phyloP scores from a whole-genome alignment of 2,329 filamentous ascomycete species.

The Sclerotinia borealis region DNA sequence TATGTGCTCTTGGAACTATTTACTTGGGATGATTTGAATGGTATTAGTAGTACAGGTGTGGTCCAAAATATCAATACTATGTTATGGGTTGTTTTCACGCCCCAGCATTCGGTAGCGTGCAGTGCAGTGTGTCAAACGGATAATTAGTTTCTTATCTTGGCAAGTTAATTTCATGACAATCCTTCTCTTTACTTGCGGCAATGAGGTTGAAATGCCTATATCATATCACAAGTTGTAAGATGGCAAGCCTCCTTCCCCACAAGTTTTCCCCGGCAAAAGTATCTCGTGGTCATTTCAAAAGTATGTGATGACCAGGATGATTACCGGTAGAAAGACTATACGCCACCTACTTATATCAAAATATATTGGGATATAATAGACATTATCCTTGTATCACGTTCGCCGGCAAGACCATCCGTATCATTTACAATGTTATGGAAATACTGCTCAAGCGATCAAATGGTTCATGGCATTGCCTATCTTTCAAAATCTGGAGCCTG shows the following conservation, averaged over 20 bases:
- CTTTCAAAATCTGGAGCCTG: not conserved
- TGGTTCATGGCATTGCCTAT: slow-evolving; percentile 15
- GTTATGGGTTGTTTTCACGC: slow-evolving; percentile 1
- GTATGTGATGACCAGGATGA: slow-evolving; percentile 4
- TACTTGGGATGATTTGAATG: not conserved
- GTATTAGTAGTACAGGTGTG: too few species aligned
- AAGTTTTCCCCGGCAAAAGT: slow-evolving; percentile 7
- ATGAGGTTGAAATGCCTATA: not conserved
- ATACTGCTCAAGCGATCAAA: slow-evolving; percentile 13
- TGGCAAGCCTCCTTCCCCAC: slow-evolving; percentile 6
- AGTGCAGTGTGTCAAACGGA: not conserved
- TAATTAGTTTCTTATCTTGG: slow-evolving; percentile 8
- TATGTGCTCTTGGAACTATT: not conserved
- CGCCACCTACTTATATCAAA: slow-evolving; percentile 15
- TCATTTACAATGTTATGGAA: not conserved
- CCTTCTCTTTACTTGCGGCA: slow-evolving; percentile 1
- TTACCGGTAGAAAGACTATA: slow-evolving; percentile 7
- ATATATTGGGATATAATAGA: slow-evolving; percentile 18
- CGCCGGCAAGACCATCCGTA: slow-evolving; percentile 15
- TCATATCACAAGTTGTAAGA: slow-evolving; percentile 5
- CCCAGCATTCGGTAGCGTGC: slow-evolving; percentile 1
- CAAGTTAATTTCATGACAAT: not conserved
- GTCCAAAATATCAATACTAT: too few species aligned
- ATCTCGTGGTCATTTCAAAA: slow-evolving; percentile 4
- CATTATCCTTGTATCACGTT: slow-evolving; percentile 15